Evolutionary conservation across 1,139 yeast genomes (phyloP).

Genomic region (Lodderomyces pseudojiufengensis): DNA sequence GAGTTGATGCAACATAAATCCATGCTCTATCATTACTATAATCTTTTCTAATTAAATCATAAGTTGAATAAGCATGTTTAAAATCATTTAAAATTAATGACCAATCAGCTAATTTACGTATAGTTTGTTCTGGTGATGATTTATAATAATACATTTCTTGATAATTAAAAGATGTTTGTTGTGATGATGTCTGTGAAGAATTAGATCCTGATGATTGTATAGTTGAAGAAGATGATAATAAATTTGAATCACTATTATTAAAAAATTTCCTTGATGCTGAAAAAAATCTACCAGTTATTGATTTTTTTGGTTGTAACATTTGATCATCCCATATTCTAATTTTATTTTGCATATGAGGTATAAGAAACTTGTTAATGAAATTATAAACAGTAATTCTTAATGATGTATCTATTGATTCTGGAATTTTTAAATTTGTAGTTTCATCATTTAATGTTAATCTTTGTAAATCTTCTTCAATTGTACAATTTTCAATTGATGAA

Average conservation of each 20-base stretch:
- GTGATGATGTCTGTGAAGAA: constrained; percentile 7
- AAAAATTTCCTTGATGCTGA: constrained; percentile 62
- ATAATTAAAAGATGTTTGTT: constrained; percentile 29
- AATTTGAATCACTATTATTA: constrained; percentile 19
- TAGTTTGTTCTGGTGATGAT: constrained; percentile 66
- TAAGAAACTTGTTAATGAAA: constrained; percentile 51
- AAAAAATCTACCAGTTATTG: constrained; percentile 71
- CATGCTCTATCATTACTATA: constrained; percentile 77
- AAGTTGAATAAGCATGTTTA: constrained; percentile 78
- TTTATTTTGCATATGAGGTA: constrained; percentile 78
- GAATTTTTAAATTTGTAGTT: constrained; percentile 22
- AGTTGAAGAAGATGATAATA: constrained; percentile 4
- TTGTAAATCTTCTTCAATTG: constrained; percentile 55
- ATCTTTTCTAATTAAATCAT: constrained; percentile 79
- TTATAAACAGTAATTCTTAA: constrained; percentile 49
- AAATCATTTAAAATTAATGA: constrained; percentile 85
- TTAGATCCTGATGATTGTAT: constrained; percentile 5
- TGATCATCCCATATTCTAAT: constrained; percentile 78
- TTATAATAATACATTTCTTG: constrained; percentile 54
- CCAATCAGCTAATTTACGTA: constrained; percentile 89
- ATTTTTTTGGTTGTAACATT: constrained; percentile 61
- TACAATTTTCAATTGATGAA: constrained; percentile 35
- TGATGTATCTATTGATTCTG: constrained; percentile 35
- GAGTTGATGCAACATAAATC: constrained; percentile 77
- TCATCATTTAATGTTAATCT: constrained; percentile 27